A percentile compares a stretch with the other conserved stretches of the same genome.
These are phyloP conservation scores for Rhizoclosmatium sp. DNA, from an alignment of 192 early-diverging fungal genomes.

Conservation along the genomic window DNA sequence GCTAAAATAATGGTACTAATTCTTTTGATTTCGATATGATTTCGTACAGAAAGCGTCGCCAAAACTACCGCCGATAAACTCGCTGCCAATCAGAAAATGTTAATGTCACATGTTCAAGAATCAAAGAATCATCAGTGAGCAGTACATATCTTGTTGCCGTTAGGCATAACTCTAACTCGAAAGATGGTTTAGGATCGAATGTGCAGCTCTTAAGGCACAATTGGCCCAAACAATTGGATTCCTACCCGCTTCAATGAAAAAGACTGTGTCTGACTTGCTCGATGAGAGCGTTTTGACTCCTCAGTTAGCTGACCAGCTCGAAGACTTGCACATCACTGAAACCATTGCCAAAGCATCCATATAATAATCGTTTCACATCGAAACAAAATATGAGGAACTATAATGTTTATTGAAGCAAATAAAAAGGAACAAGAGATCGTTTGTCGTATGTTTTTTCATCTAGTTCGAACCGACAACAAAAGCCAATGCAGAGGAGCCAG, in stretches of 20 bases:
- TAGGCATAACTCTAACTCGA: not conserved
- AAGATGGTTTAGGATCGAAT: constrained; percentile 1
- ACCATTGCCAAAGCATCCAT: too few species aligned
- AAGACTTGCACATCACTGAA: too few species aligned
- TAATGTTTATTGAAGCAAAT: too few species aligned
- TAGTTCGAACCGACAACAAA: constrained; percentile 27
- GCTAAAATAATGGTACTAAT: not conserved
- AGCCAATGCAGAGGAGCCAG: constrained; percentile 15
- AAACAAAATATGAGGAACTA: too few species aligned
- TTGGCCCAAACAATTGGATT: not conserved
- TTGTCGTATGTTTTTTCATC: not conserved
- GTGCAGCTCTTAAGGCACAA: not conserved
- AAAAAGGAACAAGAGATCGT: too few species aligned
- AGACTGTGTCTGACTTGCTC: too few species aligned
- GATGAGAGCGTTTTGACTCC: too few species aligned
- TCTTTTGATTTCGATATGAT: not conserved
- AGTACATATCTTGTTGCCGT: not conserved
- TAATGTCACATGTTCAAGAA: not conserved
- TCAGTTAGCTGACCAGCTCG: too few species aligned
- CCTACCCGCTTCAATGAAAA: not conserved
- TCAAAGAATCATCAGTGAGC: constrained; percentile 6
- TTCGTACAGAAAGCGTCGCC: constrained; percentile 23
- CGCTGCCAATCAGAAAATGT: constrained; percentile 5
- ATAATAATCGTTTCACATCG: too few species aligned
- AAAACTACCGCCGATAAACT: constrained; percentile 19